A percentile compares a stretch with the other conserved stretches of the same genome.
Conservation (phyloP, 116 monocot species). For the Zostera marina region DNA sequence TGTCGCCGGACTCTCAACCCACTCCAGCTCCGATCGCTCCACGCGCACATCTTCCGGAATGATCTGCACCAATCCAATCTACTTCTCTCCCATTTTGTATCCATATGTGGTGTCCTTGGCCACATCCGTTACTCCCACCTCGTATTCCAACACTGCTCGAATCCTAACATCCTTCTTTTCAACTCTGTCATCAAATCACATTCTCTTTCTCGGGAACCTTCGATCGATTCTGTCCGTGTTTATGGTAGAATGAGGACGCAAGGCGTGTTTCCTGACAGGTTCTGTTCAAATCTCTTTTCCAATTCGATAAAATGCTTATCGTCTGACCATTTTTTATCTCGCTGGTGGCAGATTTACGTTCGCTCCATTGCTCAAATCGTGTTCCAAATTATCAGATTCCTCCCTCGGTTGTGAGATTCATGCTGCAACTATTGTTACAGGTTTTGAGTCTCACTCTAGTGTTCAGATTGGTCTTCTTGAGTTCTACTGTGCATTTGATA, state of each 20-base stretch:
- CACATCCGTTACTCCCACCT: constrained; percentile 7
- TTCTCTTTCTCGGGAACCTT: constrained; percentile 6
- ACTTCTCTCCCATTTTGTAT: constrained; percentile 14
- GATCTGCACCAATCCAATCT: constrained; percentile 13
- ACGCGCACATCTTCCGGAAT: constrained; percentile 15
- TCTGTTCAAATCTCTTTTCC: background rate
- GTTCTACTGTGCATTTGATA: constrained; percentile 12
- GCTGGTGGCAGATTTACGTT: constrained; percentile 13
- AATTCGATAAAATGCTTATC: background rate
- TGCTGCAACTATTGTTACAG: constrained; percentile 11
- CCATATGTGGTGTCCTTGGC: constrained; percentile 12
- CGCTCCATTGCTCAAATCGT: constrained; percentile 21
- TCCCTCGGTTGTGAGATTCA: constrained; percentile 10
- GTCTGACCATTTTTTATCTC: background rate
- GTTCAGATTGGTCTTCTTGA: constrained; percentile 18
- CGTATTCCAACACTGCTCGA: constrained; percentile 9
- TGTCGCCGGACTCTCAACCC: background rate
- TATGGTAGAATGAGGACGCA: background rate
- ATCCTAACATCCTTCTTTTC: constrained; percentile 16
- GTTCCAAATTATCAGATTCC: constrained; percentile 3
- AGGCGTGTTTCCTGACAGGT: constrained; percentile 12
- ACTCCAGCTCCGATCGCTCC: constrained; percentile 6
- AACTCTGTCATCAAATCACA: constrained; percentile 21
- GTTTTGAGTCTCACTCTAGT: constrained; percentile 5
- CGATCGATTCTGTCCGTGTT: constrained; percentile 4